Conservation (phyloP, 805 yeast species). For the Kluyveromyces starmeri region DNA sequence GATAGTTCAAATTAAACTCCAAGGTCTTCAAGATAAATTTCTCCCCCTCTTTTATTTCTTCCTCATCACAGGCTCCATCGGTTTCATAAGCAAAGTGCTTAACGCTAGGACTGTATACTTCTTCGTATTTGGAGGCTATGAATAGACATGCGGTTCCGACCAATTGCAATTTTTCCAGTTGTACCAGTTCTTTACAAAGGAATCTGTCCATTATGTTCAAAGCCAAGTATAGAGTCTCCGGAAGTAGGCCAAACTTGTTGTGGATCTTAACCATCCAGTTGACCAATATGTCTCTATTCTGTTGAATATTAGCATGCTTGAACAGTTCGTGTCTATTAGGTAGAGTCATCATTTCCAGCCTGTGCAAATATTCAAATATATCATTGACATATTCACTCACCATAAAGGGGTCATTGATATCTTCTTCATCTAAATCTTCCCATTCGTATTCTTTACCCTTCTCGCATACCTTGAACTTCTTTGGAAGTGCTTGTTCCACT, state of each 20-base stretch:
- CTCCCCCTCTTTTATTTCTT: slow-evolving; percentile 80
- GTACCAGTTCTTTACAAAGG: slow-evolving; percentile 67
- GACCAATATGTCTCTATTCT: slow-evolving; percentile 66
- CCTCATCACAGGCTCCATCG: slow-evolving; percentile 74
- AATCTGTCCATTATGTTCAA: slow-evolving; percentile 84
- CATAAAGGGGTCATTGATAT: slow-evolving; percentile 77
- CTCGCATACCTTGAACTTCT: slow-evolving; percentile 27
- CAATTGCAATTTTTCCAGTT: slow-evolving; percentile 72
- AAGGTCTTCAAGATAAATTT: slow-evolving; percentile 66
- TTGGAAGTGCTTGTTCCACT: slow-evolving; percentile 27
- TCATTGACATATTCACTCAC: slow-evolving; percentile 87
- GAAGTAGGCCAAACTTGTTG: slow-evolving; percentile 69
- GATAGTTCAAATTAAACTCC: slow-evolving; percentile 71
- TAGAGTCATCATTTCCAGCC: slow-evolving; percentile 60
- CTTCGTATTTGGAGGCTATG: slow-evolving; percentile 90
- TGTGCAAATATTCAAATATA: slow-evolving; percentile 71
- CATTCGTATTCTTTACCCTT: slow-evolving; percentile 36
- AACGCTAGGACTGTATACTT: slow-evolving; percentile 82
- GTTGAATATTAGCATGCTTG: slow-evolving; percentile 36
- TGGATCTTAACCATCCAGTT: slow-evolving; percentile 94
- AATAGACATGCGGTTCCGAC: slow-evolving; percentile 81
- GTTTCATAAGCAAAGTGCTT: slow-evolving; percentile 80
- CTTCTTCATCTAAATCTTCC: slow-evolving; percentile 79
- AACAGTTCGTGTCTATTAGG: slow-evolving; percentile 39
- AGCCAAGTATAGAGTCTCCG: slow-evolving; percentile 80